A percentile compares a stretch with the other conserved stretches of the same genome.
phyloP scores from a whole-genome alignment of 306 rosid species.

The Mimosa pudica region DNA sequence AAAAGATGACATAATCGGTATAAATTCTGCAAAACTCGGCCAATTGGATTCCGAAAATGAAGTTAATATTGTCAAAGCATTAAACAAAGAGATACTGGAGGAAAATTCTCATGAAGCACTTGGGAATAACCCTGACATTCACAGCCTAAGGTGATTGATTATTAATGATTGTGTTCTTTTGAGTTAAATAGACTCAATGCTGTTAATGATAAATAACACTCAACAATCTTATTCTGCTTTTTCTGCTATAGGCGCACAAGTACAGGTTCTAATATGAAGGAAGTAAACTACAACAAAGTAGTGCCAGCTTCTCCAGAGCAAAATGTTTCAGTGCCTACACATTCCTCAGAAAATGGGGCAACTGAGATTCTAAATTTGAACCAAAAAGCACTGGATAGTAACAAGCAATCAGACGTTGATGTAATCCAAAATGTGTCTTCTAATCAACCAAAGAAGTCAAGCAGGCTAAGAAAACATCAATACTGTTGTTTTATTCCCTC shows the following conservation, averaged over 20 bases:
- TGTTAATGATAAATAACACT: constrained; percentile 1
- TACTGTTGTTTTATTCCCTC: constrained; percentile 51
- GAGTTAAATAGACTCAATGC: not conserved
- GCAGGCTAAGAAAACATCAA: constrained; percentile 26
- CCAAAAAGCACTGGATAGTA: constrained; percentile 15
- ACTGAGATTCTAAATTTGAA: constrained; percentile 16
- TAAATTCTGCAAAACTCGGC: constrained; percentile 38
- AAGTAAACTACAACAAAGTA: constrained; percentile 60
- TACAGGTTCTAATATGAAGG: constrained; percentile 53
- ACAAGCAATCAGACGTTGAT: constrained; percentile 27
- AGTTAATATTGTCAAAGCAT: constrained; percentile 25
- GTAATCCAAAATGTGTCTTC: constrained; percentile 25
- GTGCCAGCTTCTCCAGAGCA: constrained; percentile 66
- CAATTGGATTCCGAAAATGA: constrained; percentile 31
- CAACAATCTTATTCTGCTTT: not conserved
- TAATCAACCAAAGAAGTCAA: constrained; percentile 35
- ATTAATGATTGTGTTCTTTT: constrained; percentile 31
- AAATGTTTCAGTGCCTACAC: constrained; percentile 37
- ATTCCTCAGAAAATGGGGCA: constrained; percentile 37
- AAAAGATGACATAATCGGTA: constrained; percentile 35
- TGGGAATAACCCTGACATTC: constrained; percentile 37
- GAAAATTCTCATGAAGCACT: constrained; percentile 40
- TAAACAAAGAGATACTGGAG: constrained; percentile 32
- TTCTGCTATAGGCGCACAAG: constrained; percentile 50
- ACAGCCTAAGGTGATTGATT: constrained; percentile 59